Evolutionary conservation across 140 eudicot species (phyloP).

Genomic region (Erigeron philadelphicus): DNA sequence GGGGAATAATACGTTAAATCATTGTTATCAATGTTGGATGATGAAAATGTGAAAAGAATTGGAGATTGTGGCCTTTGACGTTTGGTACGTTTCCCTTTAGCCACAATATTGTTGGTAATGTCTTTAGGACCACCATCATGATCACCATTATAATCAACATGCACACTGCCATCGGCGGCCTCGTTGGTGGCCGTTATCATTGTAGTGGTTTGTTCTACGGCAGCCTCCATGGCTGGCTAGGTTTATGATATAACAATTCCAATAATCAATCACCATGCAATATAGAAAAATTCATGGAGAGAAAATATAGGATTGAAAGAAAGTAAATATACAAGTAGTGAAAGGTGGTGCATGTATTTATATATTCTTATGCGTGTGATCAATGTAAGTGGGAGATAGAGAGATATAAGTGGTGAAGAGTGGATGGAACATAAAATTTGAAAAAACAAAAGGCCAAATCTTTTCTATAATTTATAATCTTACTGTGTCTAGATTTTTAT

Average conservation of each 20-base stretch:
- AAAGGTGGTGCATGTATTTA: constrained; percentile 20
- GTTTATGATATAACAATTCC: constrained; percentile 3
- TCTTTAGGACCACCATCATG: constrained; percentile 15
- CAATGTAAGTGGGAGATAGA: constrained; percentile 22
- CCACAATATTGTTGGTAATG: constrained; percentile 35
- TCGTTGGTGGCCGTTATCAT: not conserved
- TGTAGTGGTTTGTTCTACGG: constrained; percentile 26
- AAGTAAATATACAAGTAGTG: constrained; percentile 22
- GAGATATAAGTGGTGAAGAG: constrained; percentile 24
- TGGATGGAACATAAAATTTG: constrained; percentile 30
- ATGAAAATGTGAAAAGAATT: constrained; percentile 40
- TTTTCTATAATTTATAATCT: not conserved
- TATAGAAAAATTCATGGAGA: constrained; percentile 30
- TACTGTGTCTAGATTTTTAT: not conserved
- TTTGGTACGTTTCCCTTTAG: constrained; percentile 82
- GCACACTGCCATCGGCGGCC: not conserved
- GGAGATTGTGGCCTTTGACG: constrained; percentile 80
- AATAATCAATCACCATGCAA: constrained; percentile 24
- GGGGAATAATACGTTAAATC: constrained; percentile 23
- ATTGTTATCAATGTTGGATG: constrained; percentile 21
- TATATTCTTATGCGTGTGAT: constrained; percentile 19
- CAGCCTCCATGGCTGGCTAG: constrained; percentile 35
- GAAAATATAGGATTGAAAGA: constrained; percentile 32
- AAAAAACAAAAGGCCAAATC: constrained; percentile 7
- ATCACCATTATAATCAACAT: not conserved